These are phyloP conservation scores for Puccinellia tenuiflora DNA, from an alignment of 176 grass and related monocot species.

Conservation along the genomic window DNA sequence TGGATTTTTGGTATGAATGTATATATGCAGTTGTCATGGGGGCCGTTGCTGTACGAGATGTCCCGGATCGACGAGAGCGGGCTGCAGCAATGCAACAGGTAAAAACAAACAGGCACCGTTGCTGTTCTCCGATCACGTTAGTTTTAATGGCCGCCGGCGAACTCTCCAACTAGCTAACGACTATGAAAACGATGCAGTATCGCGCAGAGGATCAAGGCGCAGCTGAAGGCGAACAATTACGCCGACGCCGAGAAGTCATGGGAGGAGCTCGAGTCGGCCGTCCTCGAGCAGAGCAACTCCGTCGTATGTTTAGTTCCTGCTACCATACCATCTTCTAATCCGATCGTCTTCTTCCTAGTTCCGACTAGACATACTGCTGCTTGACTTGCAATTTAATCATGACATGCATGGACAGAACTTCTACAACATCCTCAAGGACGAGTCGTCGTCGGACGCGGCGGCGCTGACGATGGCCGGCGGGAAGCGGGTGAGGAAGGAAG, in stretches of 20 bases:
- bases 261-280: conserved; percentile 39
- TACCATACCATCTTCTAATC: background rate
- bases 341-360: background rate
- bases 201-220: conserved; percentile 45
- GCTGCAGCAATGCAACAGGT: conserved; percentile 43
- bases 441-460: background rate
- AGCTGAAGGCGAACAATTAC: conserved; percentile 32
- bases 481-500: conserved; percentile 11
- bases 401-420: conserved; percentile 41
- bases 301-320: conserved; percentile 35
- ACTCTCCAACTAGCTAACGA: background rate
- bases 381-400: background rate
- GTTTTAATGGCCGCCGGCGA: no score
- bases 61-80: conserved; percentile 63
- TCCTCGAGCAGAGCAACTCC: conserved; percentile 33
- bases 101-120: background rate
- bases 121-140: background rate
- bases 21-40: conserved; percentile 37
- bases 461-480: background rate
- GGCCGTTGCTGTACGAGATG: conserved; percentile 63
- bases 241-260: conserved; percentile 49
- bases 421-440: conserved; percentile 79
- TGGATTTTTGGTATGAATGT: no score
- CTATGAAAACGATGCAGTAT: conserved; percentile 2
- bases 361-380: background rate